Percentiles rank a stretch among this genome's conserved stretches.
phyloP scores from a whole-genome alignment of 345 rosid genomes.

The Moringa oleifera region DNA sequence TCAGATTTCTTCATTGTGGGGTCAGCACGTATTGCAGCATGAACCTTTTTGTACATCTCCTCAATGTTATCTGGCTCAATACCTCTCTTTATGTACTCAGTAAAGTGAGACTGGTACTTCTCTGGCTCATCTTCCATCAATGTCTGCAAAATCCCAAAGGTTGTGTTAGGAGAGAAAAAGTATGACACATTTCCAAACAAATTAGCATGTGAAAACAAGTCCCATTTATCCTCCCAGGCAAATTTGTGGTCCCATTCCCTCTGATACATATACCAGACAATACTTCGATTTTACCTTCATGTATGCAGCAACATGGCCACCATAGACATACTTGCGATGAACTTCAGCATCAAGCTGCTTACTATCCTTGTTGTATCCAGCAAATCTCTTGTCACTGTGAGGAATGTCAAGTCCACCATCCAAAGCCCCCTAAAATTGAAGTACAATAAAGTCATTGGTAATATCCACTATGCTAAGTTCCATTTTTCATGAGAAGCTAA shows the following conservation, averaged over 20 bases:
- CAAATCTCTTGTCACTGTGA: conserved; percentile 74
- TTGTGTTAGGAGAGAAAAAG: not conserved
- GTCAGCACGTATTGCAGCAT: conserved; percentile 66
- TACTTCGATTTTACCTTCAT: conserved; percentile 37
- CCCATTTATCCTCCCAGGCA: not conserved
- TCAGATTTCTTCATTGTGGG: conserved; percentile 44
- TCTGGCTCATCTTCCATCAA: conserved; percentile 66
- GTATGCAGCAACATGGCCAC: conserved; percentile 68
- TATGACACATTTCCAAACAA: not conserved
- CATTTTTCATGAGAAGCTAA: not conserved
- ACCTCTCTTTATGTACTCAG: conserved; percentile 46
- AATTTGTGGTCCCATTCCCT: too few species aligned
- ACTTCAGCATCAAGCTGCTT: conserved; percentile 66
- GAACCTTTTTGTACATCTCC: conserved; percentile 65
- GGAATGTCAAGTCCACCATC: conserved; percentile 78
- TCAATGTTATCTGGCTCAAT: conserved; percentile 52
- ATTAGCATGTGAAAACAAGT: not conserved
- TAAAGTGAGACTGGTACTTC: conserved; percentile 63
- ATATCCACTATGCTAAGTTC: not conserved
- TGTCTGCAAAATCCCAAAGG: conserved; percentile 16
- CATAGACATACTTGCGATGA: conserved; percentile 64
- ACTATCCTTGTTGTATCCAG: conserved; percentile 53
- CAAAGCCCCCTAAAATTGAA: conserved; percentile 48
- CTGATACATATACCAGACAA: not conserved
- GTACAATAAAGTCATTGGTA: not conserved